Conservation (phyloP, 805 yeast genomes). For the Pichia membranifaciens region DNA sequence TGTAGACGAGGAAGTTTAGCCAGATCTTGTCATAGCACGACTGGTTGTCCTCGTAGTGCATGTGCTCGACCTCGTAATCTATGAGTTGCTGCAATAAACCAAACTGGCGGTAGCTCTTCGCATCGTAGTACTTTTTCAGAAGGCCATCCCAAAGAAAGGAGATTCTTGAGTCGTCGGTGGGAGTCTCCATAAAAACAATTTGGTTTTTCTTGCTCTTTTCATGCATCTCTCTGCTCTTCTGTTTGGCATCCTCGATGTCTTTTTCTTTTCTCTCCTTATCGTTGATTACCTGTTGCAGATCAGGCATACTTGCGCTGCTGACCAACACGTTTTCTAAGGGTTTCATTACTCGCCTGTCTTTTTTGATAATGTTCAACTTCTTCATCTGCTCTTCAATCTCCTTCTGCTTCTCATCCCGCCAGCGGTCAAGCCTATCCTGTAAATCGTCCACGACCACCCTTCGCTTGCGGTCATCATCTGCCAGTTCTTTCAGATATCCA, state of each 20-base stretch:
- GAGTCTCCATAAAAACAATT: conserved; percentile 19
- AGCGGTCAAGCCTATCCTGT: conserved; percentile 9
- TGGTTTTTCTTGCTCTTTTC: conserved; percentile 10
- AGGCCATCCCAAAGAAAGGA: conserved; percentile 2
- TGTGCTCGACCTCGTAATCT: conserved; percentile 2
- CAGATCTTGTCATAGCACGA: conserved; percentile 9
- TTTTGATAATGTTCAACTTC: conserved; percentile 9
- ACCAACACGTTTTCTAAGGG: conserved; percentile 7
- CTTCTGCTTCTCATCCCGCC: conserved; percentile 12
- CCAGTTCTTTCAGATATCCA: conserved; percentile 6
- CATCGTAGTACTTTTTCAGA: neutral
- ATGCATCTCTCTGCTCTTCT: conserved; percentile 7
- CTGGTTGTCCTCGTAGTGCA: neutral
- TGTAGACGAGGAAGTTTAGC: conserved; percentile 19
- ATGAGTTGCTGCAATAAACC: conserved; percentile 6
- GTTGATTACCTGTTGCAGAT: conserved; percentile 8
- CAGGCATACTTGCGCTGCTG: conserved; percentile 15
- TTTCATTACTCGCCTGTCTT: conserved; percentile 2
- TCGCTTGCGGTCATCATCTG: conserved; percentile 4
- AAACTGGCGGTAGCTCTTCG: neutral
- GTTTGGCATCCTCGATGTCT: conserved; percentile 5
- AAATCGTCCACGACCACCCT: conserved; percentile 8
- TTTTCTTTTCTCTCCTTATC: conserved; percentile 1
- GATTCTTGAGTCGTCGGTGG: conserved; percentile 14
- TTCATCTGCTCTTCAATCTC: conserved; percentile 14